Evolutionary conservation across 345 rosid genomes (phyloP).

Genomic region (rapeseed (Brassica napus)): DNA sequence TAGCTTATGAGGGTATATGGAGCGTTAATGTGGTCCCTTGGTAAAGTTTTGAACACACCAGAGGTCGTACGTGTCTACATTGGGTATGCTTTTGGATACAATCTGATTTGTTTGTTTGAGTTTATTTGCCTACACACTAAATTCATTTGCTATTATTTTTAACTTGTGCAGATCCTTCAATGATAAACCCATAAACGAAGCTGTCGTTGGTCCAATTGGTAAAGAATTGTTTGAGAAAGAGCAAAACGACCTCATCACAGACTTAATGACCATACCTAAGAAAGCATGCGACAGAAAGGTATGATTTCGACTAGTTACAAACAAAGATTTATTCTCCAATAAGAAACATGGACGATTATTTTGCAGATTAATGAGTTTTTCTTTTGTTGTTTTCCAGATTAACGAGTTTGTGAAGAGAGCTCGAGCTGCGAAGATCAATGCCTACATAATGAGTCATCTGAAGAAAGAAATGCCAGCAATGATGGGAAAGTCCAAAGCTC

Average conservation of each 20-base stretch:
- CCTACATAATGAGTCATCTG: slow-evolving; percentile 86
- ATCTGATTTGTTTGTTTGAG: background rate
- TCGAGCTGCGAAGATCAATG: slow-evolving; percentile 90
- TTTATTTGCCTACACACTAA: background rate
- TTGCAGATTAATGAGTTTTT: background rate
- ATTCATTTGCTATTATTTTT: background rate
- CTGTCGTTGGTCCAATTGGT: slow-evolving; percentile 63
- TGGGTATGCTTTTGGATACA: slow-evolving; percentile 49
- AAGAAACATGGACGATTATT: background rate
- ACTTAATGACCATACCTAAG: slow-evolving; percentile 74
- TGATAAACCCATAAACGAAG: slow-evolving; percentile 71
- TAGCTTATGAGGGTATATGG: slow-evolving; percentile 98
- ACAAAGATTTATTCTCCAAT: background rate
- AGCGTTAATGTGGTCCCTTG: slow-evolving; percentile 97
- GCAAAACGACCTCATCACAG: slow-evolving; percentile 79
- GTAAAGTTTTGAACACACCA: slow-evolving; percentile 89
- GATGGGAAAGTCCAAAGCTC: slow-evolving; percentile 97
- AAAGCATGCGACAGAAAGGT: slow-evolving; percentile 94
- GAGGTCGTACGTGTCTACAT: slow-evolving; percentile 92
- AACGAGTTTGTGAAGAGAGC: slow-evolving; percentile 97
- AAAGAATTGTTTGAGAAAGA: slow-evolving; percentile 87
- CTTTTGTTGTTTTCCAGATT: slow-evolving; percentile 46
- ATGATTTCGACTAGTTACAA: slow-evolving; percentile 16
- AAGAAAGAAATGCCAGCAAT: slow-evolving; percentile 93
- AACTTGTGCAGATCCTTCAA: slow-evolving; percentile 70